A percentile compares a stretch with the other conserved stretches of the same genome.
Evolutionary conservation across 2,329 filamentous ascomycete species (phyloP).

Genomic region (Exophiala dermatitidis): DNA sequence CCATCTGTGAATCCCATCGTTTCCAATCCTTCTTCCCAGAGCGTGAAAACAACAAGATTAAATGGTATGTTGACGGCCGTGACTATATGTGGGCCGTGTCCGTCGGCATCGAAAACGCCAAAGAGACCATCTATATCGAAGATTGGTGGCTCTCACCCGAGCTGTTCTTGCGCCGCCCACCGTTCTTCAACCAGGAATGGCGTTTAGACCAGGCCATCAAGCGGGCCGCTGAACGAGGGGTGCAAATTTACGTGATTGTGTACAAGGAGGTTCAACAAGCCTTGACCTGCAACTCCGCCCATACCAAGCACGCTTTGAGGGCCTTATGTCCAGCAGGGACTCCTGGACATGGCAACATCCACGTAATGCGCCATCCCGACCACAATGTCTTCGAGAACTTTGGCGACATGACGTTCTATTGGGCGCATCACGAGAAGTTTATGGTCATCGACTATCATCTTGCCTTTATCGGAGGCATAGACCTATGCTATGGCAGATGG

Average conservation of each 20-base stretch:
- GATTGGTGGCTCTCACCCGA: slow-evolving; percentile 89
- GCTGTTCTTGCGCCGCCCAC: slow-evolving; percentile 70
- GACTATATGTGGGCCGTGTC: slow-evolving; percentile 97
- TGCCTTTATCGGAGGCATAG: slow-evolving; percentile 89
- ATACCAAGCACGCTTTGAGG: slow-evolving; percentile 82
- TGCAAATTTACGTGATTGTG: slow-evolving; percentile 88
- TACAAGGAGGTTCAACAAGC: slow-evolving; percentile 82
- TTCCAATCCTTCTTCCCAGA: slow-evolving; percentile 90
- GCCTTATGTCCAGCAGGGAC: slow-evolving; percentile 72
- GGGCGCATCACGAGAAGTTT: slow-evolving; percentile 97
- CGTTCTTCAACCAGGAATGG: slow-evolving; percentile 75
- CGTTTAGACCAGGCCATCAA: slow-evolving; percentile 81
- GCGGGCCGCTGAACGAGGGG: slow-evolving; percentile 79
- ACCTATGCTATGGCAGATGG: slow-evolving; percentile 94
- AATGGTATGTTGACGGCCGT: slow-evolving; percentile 95
- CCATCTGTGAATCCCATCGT: slow-evolving; percentile 65
- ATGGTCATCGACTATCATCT: slow-evolving; percentile 86
- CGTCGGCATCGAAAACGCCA: slow-evolving; percentile 77
- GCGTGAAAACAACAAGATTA: slow-evolving; percentile 74
- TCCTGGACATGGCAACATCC: slow-evolving; percentile 81
- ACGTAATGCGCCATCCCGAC: slow-evolving; percentile 82
- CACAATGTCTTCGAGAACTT: slow-evolving; percentile 92
- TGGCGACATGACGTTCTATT: slow-evolving; percentile 94
- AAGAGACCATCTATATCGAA: slow-evolving; percentile 88
- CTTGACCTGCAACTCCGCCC: slow-evolving; percentile 82